These are phyloP conservation scores for Bruguiera gymnorhiza DNA, from an alignment of 345 rosid species.

Conservation along the genomic window DNA sequence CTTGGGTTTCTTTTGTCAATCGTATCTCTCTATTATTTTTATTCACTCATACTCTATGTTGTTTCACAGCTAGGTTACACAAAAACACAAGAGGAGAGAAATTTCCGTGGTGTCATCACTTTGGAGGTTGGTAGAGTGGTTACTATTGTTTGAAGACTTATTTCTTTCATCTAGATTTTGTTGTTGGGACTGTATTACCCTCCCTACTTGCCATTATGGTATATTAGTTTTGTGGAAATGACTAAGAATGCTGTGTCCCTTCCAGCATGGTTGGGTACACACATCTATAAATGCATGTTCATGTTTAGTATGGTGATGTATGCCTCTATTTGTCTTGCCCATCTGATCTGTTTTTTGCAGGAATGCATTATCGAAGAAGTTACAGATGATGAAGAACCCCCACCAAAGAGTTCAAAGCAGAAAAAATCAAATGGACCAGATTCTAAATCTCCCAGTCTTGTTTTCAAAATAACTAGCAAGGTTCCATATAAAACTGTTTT, in stretches of 20 bases:
- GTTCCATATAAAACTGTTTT: constrained; percentile 2
- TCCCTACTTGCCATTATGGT: too few species aligned
- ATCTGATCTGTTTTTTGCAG: neutral
- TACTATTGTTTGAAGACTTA: neutral
- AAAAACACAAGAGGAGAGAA: neutral
- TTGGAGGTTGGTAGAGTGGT: neutral
- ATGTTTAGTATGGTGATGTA: neutral
- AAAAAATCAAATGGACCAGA: neutral
- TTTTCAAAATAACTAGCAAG: constrained; percentile 1
- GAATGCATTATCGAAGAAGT: constrained; percentile 3
- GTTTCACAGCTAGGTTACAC: constrained; percentile 2
- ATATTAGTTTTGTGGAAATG: too few species aligned
- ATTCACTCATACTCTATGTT: too few species aligned
- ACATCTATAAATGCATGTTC: neutral
- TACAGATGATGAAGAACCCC: neutral
- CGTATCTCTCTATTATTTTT: neutral
- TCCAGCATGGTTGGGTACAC: neutral
- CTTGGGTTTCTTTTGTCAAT: neutral
- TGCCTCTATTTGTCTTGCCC: neutral
- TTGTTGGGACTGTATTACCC: too few species aligned
- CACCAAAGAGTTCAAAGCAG: constrained; percentile 1
- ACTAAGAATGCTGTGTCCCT: too few species aligned
- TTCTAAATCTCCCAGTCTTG: neutral
- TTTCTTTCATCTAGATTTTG: too few species aligned
- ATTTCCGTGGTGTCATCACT: neutral